phyloP scores from a whole-genome alignment of 495 filamentous ascomycete species.

The Neurospora tetrasperma region DNA sequence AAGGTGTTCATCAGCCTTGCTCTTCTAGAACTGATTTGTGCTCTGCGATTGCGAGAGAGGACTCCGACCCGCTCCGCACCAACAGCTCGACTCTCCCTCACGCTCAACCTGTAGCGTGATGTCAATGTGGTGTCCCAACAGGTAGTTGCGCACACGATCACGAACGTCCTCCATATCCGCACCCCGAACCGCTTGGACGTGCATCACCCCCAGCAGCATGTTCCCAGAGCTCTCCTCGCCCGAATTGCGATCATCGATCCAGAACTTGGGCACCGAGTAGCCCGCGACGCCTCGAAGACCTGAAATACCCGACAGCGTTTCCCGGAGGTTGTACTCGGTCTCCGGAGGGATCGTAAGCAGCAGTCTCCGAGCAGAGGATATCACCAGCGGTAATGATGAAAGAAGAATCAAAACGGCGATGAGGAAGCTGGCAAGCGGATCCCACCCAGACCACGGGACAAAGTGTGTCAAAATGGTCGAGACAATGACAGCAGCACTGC shows the following conservation, averaged over 20 bases:
- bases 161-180: slow-evolving; percentile 70
- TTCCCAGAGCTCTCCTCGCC: slow-evolving; percentile 30
- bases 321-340: slow-evolving; percentile 79
- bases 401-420: slow-evolving; percentile 89
- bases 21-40: slow-evolving; percentile 15
- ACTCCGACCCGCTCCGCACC: slow-evolving; percentile 51
- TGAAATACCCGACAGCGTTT: slow-evolving; percentile 73
- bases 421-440: slow-evolving; percentile 85
- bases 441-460: slow-evolving; percentile 85
- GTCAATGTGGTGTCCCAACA: slow-evolving; percentile 55
- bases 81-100: slow-evolving; percentile 66
- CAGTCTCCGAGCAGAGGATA: slow-evolving; percentile 67
- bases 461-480: slow-evolving; percentile 82
- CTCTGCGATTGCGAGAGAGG: slow-evolving; percentile 20
- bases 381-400: slow-evolving; percentile 80
- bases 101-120: slow-evolving; percentile 66
- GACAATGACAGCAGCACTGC: slow-evolving; percentile 87
- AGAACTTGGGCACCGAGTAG: slow-evolving; percentile 86
- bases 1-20: background rate
- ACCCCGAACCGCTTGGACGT: slow-evolving; percentile 60
- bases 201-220: slow-evolving; percentile 64
- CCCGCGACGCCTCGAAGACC: slow-evolving; percentile 73
- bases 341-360: slow-evolving; percentile 77
- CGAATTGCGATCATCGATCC: slow-evolving; percentile 66
- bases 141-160: slow-evolving; percentile 48